These are phyloP conservation scores for Beauveria sp. DNA, from an alignment of 2,329 filamentous ascomycete genomes.

Conservation along the genomic window DNA sequence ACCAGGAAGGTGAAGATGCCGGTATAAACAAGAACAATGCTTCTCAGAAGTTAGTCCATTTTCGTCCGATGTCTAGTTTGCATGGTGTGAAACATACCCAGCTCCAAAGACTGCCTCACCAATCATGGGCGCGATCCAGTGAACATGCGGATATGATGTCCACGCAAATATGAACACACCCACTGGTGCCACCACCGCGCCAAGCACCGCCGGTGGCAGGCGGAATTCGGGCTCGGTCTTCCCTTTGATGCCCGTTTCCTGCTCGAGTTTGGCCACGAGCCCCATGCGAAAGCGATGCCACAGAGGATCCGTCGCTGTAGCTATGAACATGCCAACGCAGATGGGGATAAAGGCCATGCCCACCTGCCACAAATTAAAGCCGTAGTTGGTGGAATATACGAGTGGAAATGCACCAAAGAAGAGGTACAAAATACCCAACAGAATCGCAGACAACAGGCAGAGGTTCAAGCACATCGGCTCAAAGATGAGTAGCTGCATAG, in stretches of 20 bases:
- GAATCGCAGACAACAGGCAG: slow-evolving; percentile 72
- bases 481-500: slow-evolving; percentile 69
- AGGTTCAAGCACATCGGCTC: slow-evolving; percentile 83
- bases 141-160: slow-evolving; percentile 67
- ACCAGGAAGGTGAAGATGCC: slow-evolving; percentile 82
- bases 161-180: slow-evolving; percentile 86
- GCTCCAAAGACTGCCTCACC: slow-evolving; percentile 63
- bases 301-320: slow-evolving; percentile 54
- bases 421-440: slow-evolving; percentile 83
- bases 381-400: slow-evolving; percentile 67
- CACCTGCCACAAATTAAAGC: slow-evolving; percentile 69
- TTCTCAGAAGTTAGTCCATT: slow-evolving; percentile 24
- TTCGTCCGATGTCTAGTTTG: not conserved
- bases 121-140: slow-evolving; percentile 71
- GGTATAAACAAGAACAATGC: slow-evolving; percentile 69
- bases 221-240: slow-evolving; percentile 79
- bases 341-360: slow-evolving; percentile 74
- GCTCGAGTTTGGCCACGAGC: slow-evolving; percentile 47
- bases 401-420: slow-evolving; percentile 86
- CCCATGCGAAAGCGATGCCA: slow-evolving; percentile 54
- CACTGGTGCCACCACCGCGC: slow-evolving; percentile 69
- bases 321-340: slow-evolving; percentile 58
- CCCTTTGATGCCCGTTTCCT: slow-evolving; percentile 42
- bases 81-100: slow-evolving; percentile 44
- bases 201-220: slow-evolving; percentile 65